A percentile compares a stretch with the other conserved stretches of the same genome.
These are phyloP conservation scores for Pelagophyceae sp. DNA, from an alignment of 352 stramenopile species.

Conservation along the genomic window DNA sequence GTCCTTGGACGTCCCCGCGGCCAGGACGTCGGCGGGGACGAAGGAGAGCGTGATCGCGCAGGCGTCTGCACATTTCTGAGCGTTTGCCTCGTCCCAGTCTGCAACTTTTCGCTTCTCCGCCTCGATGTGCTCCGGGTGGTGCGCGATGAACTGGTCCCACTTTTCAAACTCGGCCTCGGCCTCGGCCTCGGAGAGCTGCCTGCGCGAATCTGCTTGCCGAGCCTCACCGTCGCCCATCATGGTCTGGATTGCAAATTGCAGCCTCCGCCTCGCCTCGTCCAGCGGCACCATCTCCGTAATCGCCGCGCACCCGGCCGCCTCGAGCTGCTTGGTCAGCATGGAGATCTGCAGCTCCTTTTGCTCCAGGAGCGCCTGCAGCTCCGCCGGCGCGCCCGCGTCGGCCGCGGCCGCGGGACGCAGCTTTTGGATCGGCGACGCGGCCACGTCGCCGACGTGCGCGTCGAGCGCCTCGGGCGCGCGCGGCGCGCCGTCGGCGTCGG, in stretches of 20 bases:
- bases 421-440: background rate
- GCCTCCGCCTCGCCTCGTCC: slow-evolving; percentile 15
- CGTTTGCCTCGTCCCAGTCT: slow-evolving; percentile 25
- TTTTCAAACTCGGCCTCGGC: slow-evolving; percentile 33
- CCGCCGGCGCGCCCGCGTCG: background rate
- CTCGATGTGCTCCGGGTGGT: slow-evolving; percentile 36
- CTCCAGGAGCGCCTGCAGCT: slow-evolving; percentile 1
- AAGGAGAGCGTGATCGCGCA: slow-evolving; percentile 19
- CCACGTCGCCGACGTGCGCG: background rate
- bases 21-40: slow-evolving; percentile 27
- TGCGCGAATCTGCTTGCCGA: too few species aligned
- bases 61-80: slow-evolving; percentile 17
- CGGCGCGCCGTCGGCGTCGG: background rate
- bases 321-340: slow-evolving; percentile 23
- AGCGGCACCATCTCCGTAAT: slow-evolving; percentile 23
- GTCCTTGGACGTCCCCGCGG: slow-evolving; percentile 22
- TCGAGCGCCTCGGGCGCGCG: background rate
- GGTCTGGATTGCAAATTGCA: background rate
- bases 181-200: background rate
- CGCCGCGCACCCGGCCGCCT: background rate
- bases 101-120: slow-evolving; percentile 17
- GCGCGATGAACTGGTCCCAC: slow-evolving; percentile 36
- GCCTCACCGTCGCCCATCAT: slow-evolving; percentile 22
- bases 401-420: background rate
- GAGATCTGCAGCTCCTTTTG: slow-evolving; percentile 17